Conservation (phyloP, 2,329 filamentous ascomycete species). For the Cladobotryum mycophilum region DNA sequence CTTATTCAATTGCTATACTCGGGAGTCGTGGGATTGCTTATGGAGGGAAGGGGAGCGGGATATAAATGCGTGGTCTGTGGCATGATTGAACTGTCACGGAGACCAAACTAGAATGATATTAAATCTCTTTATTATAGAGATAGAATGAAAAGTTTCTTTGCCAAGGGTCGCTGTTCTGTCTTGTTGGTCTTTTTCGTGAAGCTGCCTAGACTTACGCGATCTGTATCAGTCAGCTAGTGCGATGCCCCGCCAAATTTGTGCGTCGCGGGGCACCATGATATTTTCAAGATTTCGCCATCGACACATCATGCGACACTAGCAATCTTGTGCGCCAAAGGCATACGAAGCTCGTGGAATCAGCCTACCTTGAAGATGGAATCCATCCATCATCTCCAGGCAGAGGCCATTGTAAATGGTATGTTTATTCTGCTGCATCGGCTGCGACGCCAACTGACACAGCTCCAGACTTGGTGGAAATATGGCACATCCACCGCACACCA, state of each 20-base stretch:
- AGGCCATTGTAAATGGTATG: conserved; percentile 11
- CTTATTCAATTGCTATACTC: no score
- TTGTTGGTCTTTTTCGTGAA: not conserved
- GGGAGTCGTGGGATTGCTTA: no score
- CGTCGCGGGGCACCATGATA: conserved; percentile 14
- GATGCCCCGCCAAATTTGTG: conserved; percentile 18
- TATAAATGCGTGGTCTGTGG: no score
- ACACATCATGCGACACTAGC: conserved; percentile 4
- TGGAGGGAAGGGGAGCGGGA: no score
- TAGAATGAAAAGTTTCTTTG: not conserved
- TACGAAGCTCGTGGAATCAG: not conserved
- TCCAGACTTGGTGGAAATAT: conserved; percentile 35
- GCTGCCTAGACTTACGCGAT: not conserved
- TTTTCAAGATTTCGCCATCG: conserved; percentile 7
- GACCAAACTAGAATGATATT: not conserved
- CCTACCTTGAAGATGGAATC: conserved; percentile 12
- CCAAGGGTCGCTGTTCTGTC: not conserved
- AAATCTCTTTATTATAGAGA: no score
- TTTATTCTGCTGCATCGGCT: not conserved
- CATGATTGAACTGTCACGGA: not conserved
- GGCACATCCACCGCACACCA: conserved; percentile 41
- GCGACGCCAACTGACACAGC: conserved; percentile 3
- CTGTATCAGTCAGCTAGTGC: conserved; percentile 1
- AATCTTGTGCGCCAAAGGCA: conserved; percentile 5
- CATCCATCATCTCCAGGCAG: conserved; percentile 4